Percentiles rank a stretch among this genome's conserved stretches.
These are phyloP conservation scores for Blepharisma japonicum DNA, from an alignment of 73 alveolate genomes.

Conservation along the genomic window DNA sequence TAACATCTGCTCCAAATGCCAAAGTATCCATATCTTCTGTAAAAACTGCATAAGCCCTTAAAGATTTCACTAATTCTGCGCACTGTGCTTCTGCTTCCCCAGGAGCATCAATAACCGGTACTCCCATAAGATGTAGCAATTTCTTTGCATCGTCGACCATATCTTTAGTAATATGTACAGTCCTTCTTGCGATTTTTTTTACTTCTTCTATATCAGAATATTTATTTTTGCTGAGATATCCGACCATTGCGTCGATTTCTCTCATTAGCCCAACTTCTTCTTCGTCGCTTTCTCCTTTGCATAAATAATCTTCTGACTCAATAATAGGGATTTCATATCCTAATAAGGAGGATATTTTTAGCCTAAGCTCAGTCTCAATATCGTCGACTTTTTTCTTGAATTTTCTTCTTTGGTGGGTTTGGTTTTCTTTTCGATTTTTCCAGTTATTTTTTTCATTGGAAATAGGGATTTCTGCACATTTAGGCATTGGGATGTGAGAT, in stretches of 20 bases:
- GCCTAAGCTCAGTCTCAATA: constrained; percentile 7
- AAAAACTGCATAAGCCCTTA: constrained; percentile 80
- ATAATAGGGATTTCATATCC: neutral
- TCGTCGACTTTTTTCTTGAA: constrained; percentile 5
- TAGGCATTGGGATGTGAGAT: no score
- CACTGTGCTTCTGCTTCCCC: constrained; percentile 96
- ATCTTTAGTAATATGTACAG: constrained; percentile 66
- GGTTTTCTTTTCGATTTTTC: neutral
- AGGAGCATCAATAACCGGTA: constrained; percentile 90
- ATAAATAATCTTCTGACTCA: neutral
- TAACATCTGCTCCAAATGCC: constrained; percentile 76
- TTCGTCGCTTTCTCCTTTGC: constrained; percentile 31
- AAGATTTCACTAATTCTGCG: constrained; percentile 76
- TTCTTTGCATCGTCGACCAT: constrained; percentile 91
- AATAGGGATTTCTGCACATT: no score
- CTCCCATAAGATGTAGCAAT: constrained; percentile 74
- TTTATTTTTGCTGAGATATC: neutral
- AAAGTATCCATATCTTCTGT: constrained; percentile 96
- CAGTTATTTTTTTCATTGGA: no score
- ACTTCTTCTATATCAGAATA: constrained; percentile 80
- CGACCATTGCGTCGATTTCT: constrained; percentile 8
- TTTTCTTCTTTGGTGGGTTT: neutral
- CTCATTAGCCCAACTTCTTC: constrained; percentile 28
- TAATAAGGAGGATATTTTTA: neutral
- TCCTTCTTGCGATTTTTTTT: constrained; percentile 65